These are phyloP conservation scores for Pythium rishiriense DNA, from an alignment of 352 stramenopile genomes.

Conservation along the genomic window DNA sequence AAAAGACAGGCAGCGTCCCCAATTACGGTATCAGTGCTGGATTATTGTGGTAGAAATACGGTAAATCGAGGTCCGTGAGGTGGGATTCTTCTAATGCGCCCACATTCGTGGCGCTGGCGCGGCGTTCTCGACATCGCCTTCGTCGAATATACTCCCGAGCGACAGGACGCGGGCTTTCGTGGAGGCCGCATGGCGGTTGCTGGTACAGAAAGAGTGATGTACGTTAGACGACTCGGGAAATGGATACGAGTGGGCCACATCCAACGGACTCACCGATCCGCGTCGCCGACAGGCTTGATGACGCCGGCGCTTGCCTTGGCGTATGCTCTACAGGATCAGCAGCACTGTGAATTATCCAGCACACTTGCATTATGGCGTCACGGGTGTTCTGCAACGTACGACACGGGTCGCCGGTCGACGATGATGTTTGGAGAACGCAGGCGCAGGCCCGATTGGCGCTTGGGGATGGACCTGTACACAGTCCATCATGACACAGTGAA, in stretches of 20 bases:
- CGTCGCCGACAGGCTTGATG: slow-evolving; percentile 3
- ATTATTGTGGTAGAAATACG: not conserved
- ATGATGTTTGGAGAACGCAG: slow-evolving; percentile 21
- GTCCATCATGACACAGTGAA: not conserved
- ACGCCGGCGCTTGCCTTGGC: slow-evolving; percentile 22
- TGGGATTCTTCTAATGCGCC: slow-evolving; percentile 8
- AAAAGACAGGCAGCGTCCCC: slow-evolving; percentile 12
- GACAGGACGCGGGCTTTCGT: slow-evolving; percentile 22
- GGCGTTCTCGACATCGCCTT: slow-evolving; percentile 17
- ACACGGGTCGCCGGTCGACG: slow-evolving; percentile 10
- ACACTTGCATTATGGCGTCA: not conserved
- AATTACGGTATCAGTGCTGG: slow-evolving; percentile 1
- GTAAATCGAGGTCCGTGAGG: not conserved
- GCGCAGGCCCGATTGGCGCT: slow-evolving; percentile 14
- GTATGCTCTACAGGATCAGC: slow-evolving; percentile 10
- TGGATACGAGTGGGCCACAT: no score
- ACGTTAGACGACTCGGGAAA: no score
- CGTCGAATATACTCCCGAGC: slow-evolving; percentile 29
- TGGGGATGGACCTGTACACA: not conserved
- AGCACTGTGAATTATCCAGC: not conserved
- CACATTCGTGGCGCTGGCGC: slow-evolving; percentile 15
- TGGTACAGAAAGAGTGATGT: not conserved
- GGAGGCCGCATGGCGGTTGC: not conserved
- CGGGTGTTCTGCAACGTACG: slow-evolving; percentile 11
- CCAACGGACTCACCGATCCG: slow-evolving; percentile 12